Base-by-base conservation (phyloP, 805 yeast species). In the Ogataea parapolymorpha region DNA sequence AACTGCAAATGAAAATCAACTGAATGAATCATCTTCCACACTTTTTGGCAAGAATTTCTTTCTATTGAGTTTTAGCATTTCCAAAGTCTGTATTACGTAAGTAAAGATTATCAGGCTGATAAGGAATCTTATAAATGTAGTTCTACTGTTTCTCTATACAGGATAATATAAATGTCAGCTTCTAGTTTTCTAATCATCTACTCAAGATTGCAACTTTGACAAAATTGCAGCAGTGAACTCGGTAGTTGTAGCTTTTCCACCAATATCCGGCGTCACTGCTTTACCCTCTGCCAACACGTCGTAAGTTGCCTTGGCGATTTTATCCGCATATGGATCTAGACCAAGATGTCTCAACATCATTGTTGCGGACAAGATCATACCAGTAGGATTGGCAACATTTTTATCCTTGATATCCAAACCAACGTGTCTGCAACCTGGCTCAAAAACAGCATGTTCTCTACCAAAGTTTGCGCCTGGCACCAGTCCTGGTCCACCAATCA, bases 401-500 rank as follows among this genome's bases (percentile, higher is more conserved):
- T 86, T 79, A 63, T 95, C 97, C 76, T 86, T 77, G 67, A 93
- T 86, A 70, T 91, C 97, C 58, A 91, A 77, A 70, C 98, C 98
- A 61, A 90, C 98, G 75, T 90, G 98, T 79, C 99, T 86, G 74
- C 97, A 90, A 72, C 98, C 99, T 60, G 99, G 98, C 77, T 91
- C 99, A 69, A 93, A 91, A 48, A 91, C 95, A 42, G 98, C 98
- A 67, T 84, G 83, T 60, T 91, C 97, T 70, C 95, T 84, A 70
- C 99, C 99, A 55, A 86, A 90, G 77, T 89, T 88, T 61, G 95
- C 96, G 71, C 98, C 98, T 57, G 99, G 97, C 42, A 91, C 96
- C 59, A 91, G 76, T 70, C 98, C 98, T 65, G 98, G 97, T 58
- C 97, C 96, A 68, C 98, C 98, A 54, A 93, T 84, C 59, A 75